Conservation (phyloP, 805 yeast genomes). For the Cyberlindnera mycetangii region DNA sequence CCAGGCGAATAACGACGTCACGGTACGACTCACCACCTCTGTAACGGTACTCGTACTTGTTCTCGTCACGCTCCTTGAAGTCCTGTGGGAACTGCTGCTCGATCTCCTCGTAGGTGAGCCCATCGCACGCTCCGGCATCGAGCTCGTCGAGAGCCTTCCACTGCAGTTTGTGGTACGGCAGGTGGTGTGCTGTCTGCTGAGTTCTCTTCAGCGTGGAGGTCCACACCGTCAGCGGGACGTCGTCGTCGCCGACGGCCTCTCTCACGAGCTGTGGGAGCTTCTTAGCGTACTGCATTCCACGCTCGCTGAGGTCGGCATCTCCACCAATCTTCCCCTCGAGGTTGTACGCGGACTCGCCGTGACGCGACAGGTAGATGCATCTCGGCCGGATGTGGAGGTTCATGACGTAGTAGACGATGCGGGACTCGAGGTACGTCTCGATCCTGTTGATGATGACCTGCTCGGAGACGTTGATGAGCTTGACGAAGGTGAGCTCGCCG, state of each 20-base stretch:
- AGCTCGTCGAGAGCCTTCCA: conserved; percentile 98
- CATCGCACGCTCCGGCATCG: conserved; percentile 98
- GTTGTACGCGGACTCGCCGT: conserved; percentile 92
- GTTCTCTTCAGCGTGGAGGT: conserved; percentile 90
- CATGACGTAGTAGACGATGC: conserved; percentile 95
- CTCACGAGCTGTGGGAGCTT: conserved; percentile 76
- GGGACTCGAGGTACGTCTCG: conserved; percentile 82
- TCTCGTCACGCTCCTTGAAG: conserved; percentile 91
- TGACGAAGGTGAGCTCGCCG: conserved; percentile 74
- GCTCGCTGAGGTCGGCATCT: conserved; percentile 77
- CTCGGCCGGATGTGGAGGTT: conserved; percentile 91
- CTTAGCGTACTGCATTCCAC: conserved; percentile 81
- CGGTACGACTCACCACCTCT: conserved; percentile 97
- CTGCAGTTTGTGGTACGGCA: conserved; percentile 77
- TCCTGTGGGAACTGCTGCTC: conserved; percentile 86
- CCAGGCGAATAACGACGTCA: conserved; percentile 90
- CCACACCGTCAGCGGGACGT: conserved; percentile 84
- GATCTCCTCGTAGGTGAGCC: conserved; percentile 92
- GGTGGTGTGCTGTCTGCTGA: conserved; percentile 82
- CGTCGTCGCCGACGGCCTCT: conserved; percentile 40
- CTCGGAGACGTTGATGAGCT: conserved; percentile 81
- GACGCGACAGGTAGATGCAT: conserved; percentile 89
- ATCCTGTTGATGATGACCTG: conserved; percentile 87
- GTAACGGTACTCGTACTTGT: conserved; percentile 93
- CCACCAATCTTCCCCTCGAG: conserved; percentile 96